These are phyloP conservation scores for Phytophthora fragariae DNA, from an alignment of 352 stramenopile genomes.

Conservation along the genomic window DNA sequence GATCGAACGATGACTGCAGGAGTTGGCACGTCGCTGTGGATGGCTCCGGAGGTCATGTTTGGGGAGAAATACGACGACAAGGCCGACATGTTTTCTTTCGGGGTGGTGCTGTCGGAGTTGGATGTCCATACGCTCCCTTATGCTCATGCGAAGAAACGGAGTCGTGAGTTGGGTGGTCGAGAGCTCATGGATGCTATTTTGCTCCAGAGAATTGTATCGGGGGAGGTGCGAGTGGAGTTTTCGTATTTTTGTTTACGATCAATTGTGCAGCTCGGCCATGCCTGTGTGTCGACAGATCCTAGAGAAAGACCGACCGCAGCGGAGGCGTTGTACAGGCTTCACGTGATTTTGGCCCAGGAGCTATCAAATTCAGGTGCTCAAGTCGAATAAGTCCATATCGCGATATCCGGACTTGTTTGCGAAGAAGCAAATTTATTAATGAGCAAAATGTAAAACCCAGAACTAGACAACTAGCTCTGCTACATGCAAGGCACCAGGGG, in stretches of 20 bases:
- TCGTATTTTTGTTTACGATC: background rate
- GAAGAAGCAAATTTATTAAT: slow-evolving; percentile 1
- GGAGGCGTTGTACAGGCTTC: background rate
- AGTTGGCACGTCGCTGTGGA: background rate
- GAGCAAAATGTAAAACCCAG: background rate
- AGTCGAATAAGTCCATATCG: background rate
- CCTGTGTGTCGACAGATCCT: background rate
- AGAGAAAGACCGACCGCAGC: background rate
- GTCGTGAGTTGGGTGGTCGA: background rate
- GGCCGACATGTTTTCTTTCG: too few species aligned
- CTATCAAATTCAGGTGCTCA: too few species aligned
- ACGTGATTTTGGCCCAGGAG: too few species aligned
- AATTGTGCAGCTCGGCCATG: background rate
- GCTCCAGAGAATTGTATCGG: background rate
- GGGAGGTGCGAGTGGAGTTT: background rate
- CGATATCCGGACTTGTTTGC: background rate
- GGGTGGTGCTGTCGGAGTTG: too few species aligned
- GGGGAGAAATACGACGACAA: too few species aligned
- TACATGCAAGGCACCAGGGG: slow-evolving; percentile 1
- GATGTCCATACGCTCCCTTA: slow-evolving; percentile 1
- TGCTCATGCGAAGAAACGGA: background rate
- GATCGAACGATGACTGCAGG: slow-evolving; percentile 30
- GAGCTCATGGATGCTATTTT: background rate
- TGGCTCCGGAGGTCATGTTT: too few species aligned
- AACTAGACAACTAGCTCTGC: background rate